Base-by-base conservation (phyloP, 441 rosid genomes). In the Breynia disticha region DNA sequence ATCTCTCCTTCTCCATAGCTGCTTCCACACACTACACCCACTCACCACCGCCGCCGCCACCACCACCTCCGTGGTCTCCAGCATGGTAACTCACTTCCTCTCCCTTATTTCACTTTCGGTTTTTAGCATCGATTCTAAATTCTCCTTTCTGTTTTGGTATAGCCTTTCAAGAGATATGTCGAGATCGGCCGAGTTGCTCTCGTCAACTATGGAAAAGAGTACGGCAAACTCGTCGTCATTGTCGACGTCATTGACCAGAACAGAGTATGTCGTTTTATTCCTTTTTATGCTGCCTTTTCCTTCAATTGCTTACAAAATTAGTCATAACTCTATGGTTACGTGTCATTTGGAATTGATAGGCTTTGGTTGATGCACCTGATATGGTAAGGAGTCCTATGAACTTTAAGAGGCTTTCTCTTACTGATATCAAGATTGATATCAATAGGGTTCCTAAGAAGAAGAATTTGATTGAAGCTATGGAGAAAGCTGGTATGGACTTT, bases 131-230 rank as follows among this genome's bases (percentile, higher is more conserved):
- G 14, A n/a, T 15, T 16, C 49, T 19, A 63, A 13, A 24, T 41
- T 17, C 1, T 41, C 3, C 47, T 22, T 46, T 16, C 19, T 51
- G 28, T 44, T 50, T 16, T 62, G 18, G n/a, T 52, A 62, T 48
- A 88, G 96, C 88, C 85, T 42, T 87, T 87, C 87, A 90, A 90
- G 79, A 81, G 97, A 76, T 90, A 75, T 76, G 95, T 90, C 0
- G 96, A 90, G 90, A 87, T 90, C 60, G 97, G 97, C 19, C 73
- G 96, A 64, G 97, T 90, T 4, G 95, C 97, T 11, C 95, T 90
- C 41, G 86, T 90, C 41, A 90, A 90, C 93, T 87, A 87, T 74
- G 96, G 96, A 0, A 73, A 90, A 55, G 97, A 90, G 14, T 80
- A 87, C 46, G 95, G 96, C 14, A 81, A 75, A 68, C 90, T 90